phyloP scores from a whole-genome alignment of 768 basidiomycete species.

The Termitomyces sp. region DNA sequence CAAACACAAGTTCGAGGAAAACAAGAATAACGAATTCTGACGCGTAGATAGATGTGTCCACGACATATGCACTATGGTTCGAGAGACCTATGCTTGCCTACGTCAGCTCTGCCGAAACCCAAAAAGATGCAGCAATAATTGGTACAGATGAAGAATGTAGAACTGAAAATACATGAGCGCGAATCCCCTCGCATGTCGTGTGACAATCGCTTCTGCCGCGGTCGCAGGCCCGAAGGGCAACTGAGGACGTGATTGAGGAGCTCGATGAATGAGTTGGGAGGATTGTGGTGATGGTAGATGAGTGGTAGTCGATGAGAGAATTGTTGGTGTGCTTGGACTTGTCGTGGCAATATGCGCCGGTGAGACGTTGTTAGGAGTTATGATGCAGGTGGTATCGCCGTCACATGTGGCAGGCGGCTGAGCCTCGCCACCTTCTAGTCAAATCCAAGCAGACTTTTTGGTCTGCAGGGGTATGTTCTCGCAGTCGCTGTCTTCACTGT shows the following conservation, averaged over 20 bases:
- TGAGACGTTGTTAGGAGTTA: conserved; percentile 6
- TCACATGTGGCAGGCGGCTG: not conserved
- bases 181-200: conserved; percentile 15
- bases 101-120: conserved; percentile 9
- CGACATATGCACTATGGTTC: conserved; percentile 6
- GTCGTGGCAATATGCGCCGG: conserved; percentile 6
- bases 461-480: conserved; percentile 30
- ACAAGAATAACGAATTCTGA: not conserved
- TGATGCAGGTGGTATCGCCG: conserved; percentile 13
- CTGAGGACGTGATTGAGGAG: conserved; percentile 6
- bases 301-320: not conserved
- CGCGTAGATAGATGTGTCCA: not conserved
- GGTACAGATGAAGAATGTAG: conserved; percentile 21
- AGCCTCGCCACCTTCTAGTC: conserved; percentile 15
- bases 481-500: conserved; percentile 34
- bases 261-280: not conserved
- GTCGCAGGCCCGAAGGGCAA: conserved; percentile 11
- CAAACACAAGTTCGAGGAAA: conserved; percentile 11
- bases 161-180: conserved; percentile 16
- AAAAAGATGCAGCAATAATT: conserved; percentile 18
- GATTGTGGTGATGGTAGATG: not conserved
- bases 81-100: conserved; percentile 1
- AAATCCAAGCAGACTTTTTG: conserved; percentile 16
- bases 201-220: conserved; percentile 12
- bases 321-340: conserved; percentile 5